Conservation (phyloP, 805 yeast species). For the Wickerhamomyces subpelliculosus region DNA sequence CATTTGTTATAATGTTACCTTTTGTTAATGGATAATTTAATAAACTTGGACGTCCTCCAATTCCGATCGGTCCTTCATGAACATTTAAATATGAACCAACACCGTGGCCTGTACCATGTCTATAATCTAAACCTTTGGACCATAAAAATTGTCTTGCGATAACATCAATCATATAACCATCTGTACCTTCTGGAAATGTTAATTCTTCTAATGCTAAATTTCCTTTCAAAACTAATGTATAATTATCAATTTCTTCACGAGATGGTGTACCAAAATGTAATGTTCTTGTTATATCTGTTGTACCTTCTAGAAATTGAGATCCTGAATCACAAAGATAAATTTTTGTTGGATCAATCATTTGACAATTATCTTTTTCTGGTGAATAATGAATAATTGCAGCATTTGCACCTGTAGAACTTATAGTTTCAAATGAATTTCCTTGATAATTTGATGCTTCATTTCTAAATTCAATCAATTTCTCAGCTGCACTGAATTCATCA, state of each 20-base stretch:
- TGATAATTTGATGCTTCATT: constrained; percentile 46
- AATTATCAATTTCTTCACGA: constrained; percentile 53
- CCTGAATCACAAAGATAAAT: constrained; percentile 85
- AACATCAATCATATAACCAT: constrained; percentile 71
- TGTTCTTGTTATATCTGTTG: constrained; percentile 94
- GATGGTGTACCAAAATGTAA: constrained; percentile 57
- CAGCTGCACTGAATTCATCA: constrained; percentile 62
- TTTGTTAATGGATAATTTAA: constrained; percentile 44
- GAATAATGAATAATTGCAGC: constrained; percentile 73
- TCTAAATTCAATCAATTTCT: constrained; percentile 50
- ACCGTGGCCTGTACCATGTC: constrained; percentile 97
- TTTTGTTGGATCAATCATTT: constrained; percentile 56
- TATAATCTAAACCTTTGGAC: constrained; percentile 77
- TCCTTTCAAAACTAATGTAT: constrained; percentile 86
- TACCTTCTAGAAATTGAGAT: constrained; percentile 87
- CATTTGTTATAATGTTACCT: constrained; percentile 82
- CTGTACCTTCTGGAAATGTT: constrained; percentile 68
- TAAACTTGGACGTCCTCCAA: constrained; percentile 47
- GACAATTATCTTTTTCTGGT: constrained; percentile 52
- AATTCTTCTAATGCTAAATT: constrained; percentile 81
- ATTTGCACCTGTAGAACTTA: constrained; percentile 70
- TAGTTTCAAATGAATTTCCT: constrained; percentile 71
- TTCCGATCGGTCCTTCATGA: constrained; percentile 91
- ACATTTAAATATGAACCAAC: constrained; percentile 89
- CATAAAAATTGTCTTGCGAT: constrained; percentile 80